Evolutionary conservation across 2,329 filamentous ascomycete genomes (phyloP), one percentile per base, ranked within the genome.

Genomic region (Trichoderma endophyticum): DNA sequence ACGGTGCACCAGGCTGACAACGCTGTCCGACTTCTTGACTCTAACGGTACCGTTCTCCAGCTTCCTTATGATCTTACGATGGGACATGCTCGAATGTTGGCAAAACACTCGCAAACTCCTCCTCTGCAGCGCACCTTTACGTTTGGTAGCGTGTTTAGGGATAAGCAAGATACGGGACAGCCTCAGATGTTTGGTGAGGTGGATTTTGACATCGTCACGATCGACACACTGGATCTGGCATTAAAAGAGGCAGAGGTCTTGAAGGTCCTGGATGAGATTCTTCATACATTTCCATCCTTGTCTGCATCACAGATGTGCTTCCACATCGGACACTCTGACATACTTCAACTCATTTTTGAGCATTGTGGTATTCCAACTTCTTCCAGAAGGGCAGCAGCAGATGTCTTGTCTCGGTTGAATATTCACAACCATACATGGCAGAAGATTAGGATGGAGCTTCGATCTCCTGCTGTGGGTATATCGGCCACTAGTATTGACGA

Each of bases 161-260:
- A 97, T 74, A 90, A 88, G 60, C 86, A 90, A 63, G 91, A 90
- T 70, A 94, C 93, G 8, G 93, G 93, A 2, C 93, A 97, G 76
- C 96, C 96, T 7, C 87, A 88, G 71, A 92, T 91, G 77, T 92
- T 93, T 79, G 92, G 93, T 11, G 96, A 98, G 79, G 95, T 97
- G 3, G 95, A 98, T 80, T 99, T 98, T 80, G 96, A 99, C 81
- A 94, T 99, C 73, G 88, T 97, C n/a, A 95, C 94, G 0, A 88
- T 89, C 59, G 91, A 95, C 76, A 91, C 92, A 1, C 82, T 94
- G 6, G 94, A 98, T 77, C 84, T 97, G 60, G 92, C 94, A 1
- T 81, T 98, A 71, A 97, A 97, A 77, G 96, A 99, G 81, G 95
- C 95, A 0, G 95, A 98, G 81, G 91, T 94, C 0, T 89, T 99